A percentile compares a stretch with the other conserved stretches of the same genome.
Evolutionary conservation across 1,139 yeast genomes (phyloP).

Genomic region (Blastobotrys illinoisensis): DNA sequence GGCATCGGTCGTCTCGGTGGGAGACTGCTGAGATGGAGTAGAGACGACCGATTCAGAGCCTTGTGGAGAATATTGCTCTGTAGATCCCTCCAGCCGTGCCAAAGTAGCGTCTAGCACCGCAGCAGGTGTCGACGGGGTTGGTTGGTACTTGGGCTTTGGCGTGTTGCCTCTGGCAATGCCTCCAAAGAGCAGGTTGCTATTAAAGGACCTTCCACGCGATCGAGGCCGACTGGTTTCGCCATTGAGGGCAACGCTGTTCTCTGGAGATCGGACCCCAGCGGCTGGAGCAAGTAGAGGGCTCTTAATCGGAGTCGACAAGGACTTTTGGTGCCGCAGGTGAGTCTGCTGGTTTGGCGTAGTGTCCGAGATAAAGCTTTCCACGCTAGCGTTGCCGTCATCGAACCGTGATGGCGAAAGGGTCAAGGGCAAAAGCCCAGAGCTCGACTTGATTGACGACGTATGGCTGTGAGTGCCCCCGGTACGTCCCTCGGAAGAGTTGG

Average conservation of each 20-base stretch:
- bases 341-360: conserved; percentile 5
- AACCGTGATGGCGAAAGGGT: conserved; percentile 21
- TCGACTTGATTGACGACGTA: conserved; percentile 10
- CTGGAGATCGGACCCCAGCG: neutral
- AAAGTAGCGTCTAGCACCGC: neutral
- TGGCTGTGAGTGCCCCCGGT: conserved; percentile 3
- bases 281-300: conserved; percentile 13
- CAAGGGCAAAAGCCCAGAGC: conserved; percentile 21
- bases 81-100: neutral
- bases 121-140: neutral
- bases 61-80: neutral
- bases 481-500: conserved; percentile 11
- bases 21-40: neutral
- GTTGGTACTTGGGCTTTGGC: neutral
- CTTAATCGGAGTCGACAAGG: conserved; percentile 15
- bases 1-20: no score
- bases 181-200: neutral
- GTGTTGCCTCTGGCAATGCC: neutral
- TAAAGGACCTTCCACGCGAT: neutral
- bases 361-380: conserved; percentile 4
- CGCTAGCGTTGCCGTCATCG: conserved; percentile 1
- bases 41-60: neutral
- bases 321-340: conserved; percentile 14
- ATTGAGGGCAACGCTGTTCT: neutral
- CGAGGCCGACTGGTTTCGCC: neutral